A percentile compares a stretch with the other conserved stretches of the same genome.
Conservation (phyloP, 768 basidiomycete genomes). For the Scleroderma citrinum region DNA sequence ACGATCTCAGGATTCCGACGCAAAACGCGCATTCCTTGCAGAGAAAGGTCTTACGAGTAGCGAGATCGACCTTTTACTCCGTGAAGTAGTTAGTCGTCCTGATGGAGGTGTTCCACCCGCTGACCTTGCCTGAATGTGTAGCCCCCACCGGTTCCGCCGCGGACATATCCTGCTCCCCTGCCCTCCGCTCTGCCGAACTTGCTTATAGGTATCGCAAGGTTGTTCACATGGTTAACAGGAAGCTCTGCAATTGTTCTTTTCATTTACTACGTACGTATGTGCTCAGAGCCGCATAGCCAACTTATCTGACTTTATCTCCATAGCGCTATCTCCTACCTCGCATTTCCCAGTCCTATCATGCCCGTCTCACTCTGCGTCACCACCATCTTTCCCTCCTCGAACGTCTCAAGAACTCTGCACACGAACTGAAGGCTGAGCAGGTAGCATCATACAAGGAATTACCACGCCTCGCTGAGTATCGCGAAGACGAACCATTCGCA, state of each 20-base stretch:
- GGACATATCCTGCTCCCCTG: constrained; percentile 64
- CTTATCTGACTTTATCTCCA: constrained; percentile 5
- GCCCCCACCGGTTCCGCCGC: constrained; percentile 55
- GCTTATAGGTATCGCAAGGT: constrained; percentile 52
- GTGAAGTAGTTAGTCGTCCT: constrained; percentile 43
- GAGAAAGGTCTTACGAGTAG: constrained; percentile 63
- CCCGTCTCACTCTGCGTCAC: constrained; percentile 52
- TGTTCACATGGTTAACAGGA: constrained; percentile 63
- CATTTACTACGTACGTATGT: constrained; percentile 55
- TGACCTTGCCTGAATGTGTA: constrained; percentile 16
- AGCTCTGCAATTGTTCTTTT: constrained; percentile 53
- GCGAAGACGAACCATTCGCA: constrained; percentile 41
- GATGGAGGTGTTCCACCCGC: constrained; percentile 19
- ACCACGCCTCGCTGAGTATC: constrained; percentile 46
- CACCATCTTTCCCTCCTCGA: constrained; percentile 56
- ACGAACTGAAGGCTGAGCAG: constrained; percentile 52
- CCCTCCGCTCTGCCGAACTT: constrained; percentile 67
- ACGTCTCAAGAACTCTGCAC: constrained; percentile 50
- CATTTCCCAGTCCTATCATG: constrained; percentile 50
- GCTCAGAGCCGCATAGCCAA: not conserved
- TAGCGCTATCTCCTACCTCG: constrained; percentile 69
- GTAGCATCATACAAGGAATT: constrained; percentile 49
- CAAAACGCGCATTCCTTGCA: constrained; percentile 57
- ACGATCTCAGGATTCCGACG: constrained; percentile 44
- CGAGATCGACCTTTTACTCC: constrained; percentile 57